phyloP scores from a whole-genome alignment of 495 filamentous ascomycete genomes.

The Lentithecium fluviatile region DNA sequence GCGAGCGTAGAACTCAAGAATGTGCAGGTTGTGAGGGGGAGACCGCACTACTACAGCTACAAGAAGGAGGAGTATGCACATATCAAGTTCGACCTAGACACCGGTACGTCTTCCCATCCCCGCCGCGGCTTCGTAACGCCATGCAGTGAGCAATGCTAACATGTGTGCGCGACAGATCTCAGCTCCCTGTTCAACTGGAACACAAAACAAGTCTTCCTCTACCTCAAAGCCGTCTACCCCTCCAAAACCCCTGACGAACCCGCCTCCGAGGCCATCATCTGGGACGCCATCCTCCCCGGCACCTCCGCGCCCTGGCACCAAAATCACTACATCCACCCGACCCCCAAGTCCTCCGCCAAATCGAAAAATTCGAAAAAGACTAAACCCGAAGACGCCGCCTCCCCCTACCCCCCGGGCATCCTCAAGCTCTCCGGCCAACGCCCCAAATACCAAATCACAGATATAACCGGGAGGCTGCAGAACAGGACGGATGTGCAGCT shows the following conservation, averaged over 20 bases:
- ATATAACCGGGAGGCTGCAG: conserved; percentile 73
- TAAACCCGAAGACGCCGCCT: conserved; percentile 7
- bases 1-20: conserved; percentile 68
- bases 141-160: too few relatives aligned
- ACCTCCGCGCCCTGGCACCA: conserved; percentile 52
- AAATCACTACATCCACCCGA: conserved; percentile 51
- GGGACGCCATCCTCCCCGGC: conserved; percentile 87
- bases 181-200: conserved; percentile 97
- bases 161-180: too few relatives aligned
- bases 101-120: conserved; percentile 47
- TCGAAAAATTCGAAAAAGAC: conserved; percentile 6
- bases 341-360: conserved; percentile 5
- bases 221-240: conserved; percentile 85
- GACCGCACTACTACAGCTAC: conserved; percentile 87
- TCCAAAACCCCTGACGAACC: conserved; percentile 50
- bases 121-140: not conserved
- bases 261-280: conserved; percentile 76
- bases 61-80: conserved; percentile 94
- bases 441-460: conserved; percentile 92
- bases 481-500: conserved; percentile 70
- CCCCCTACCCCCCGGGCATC: conserved; percentile 52
- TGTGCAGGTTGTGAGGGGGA: conserved; percentile 85
- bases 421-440: conserved; percentile 73
- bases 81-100: conserved; percentile 87
- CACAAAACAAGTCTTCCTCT: conserved; percentile 98